phyloP scores from a whole-genome alignment of 2,329 filamentous ascomycete species.

The Neonectria ditissima region DNA sequence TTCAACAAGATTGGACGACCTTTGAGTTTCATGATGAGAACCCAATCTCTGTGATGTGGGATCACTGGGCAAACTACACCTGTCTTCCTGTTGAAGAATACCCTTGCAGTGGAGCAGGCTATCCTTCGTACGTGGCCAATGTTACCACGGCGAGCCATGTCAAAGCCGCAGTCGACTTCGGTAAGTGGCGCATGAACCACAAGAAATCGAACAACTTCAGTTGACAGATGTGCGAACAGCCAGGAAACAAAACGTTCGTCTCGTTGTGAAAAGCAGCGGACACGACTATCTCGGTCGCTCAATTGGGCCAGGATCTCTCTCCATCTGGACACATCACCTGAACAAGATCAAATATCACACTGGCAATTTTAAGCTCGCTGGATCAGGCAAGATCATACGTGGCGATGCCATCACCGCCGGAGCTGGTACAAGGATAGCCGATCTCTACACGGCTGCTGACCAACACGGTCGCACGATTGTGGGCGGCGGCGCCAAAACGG shows the following conservation, averaged over 20 bases:
- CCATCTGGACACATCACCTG: conserved; percentile 64
- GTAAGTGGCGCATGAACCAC: too few relatives aligned
- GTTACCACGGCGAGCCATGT: conserved; percentile 41
- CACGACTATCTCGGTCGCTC: conserved; percentile 52
- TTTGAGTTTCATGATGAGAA: conserved; percentile 28
- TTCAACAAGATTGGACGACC: conserved; percentile 20
- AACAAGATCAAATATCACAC: conserved; percentile 52
- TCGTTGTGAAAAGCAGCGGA: conserved; percentile 51
- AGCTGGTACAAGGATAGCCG: conserved; percentile 63
- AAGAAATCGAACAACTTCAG: too few relatives aligned
- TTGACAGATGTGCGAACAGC: conserved; percentile 46
- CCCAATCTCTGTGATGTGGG: conserved; percentile 33
- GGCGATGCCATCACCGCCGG: conserved; percentile 63
- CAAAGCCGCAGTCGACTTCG: conserved; percentile 30
- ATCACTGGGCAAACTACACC: conserved; percentile 60
- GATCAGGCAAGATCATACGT: conserved; percentile 54
- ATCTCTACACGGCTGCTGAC: conserved; percentile 59
- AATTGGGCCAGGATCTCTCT: conserved; percentile 61
- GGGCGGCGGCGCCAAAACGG: conserved; percentile 64
- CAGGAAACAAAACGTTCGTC: conserved; percentile 52
- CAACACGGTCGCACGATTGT: conserved; percentile 61
- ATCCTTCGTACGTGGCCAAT: conserved; percentile 40
- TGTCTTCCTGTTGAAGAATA: conserved; percentile 54
- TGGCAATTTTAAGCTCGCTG: conserved; percentile 54
- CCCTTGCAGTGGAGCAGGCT: conserved; percentile 46